A percentile compares a stretch with the other conserved stretches of the same genome.
Conservation (phyloP, 208 protist species). For the Trypanosoma lewisi region DNA sequence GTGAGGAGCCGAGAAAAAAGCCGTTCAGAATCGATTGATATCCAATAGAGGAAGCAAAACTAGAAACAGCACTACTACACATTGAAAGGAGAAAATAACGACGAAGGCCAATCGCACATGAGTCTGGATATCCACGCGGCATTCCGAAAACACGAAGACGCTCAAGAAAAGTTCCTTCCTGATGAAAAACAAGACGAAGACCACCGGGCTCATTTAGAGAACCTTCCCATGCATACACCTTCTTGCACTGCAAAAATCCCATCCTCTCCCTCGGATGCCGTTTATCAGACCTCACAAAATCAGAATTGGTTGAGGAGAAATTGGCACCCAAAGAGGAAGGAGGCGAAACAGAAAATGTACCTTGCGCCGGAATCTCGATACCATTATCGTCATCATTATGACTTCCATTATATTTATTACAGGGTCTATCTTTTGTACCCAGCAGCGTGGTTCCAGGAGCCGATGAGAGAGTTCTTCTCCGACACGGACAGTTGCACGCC, state of each 20-base stretch:
- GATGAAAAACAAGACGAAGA: slow-evolving; percentile 13
- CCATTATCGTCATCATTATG: background rate
- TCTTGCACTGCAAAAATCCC: slow-evolving; percentile 61
- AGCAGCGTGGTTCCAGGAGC: background rate
- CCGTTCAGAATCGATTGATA: slow-evolving; percentile 82
- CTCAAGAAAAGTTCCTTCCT: slow-evolving; percentile 31
- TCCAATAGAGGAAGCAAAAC: slow-evolving; percentile 83
- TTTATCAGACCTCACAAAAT: background rate
- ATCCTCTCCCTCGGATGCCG: slow-evolving; percentile 4
- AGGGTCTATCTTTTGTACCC: background rate
- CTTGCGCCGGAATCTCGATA: background rate
- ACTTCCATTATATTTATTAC: background rate
- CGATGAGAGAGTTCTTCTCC: background rate
- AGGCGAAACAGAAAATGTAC: background rate
- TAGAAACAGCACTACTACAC: slow-evolving; percentile 69
- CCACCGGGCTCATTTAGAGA: background rate
- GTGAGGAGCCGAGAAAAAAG: slow-evolving; percentile 75
- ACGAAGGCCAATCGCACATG: slow-evolving; percentile 67
- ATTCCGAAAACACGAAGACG: slow-evolving; percentile 64
- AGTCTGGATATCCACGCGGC: slow-evolving; percentile 74
- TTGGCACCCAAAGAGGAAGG: background rate
- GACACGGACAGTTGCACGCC: background rate
- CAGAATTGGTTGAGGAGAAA: background rate
- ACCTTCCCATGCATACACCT: slow-evolving; percentile 28
- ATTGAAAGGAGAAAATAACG: slow-evolving; percentile 79